Evolutionary conservation across 2,329 filamentous ascomycete genomes (phyloP), one percentile per base, ranked within the genome.

Genomic region (Alternaria triticimaculans): DNA sequence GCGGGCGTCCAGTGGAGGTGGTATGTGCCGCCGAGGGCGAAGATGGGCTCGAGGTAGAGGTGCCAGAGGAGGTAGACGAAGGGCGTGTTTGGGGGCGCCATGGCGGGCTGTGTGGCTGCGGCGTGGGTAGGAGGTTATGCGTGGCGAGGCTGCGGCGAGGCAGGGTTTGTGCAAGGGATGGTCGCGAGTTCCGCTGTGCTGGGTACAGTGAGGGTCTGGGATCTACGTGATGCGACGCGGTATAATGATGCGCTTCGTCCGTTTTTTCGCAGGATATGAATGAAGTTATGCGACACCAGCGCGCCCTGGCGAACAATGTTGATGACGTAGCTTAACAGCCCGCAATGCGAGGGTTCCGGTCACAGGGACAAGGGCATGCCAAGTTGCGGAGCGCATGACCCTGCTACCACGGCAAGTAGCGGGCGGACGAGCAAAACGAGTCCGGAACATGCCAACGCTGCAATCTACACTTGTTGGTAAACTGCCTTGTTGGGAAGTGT

Each of bases 21-120:
- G 74, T 83, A 82, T 49, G 85, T 83, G 37, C 87, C 87, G n/a
- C 82, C 77, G 11, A 87, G 77, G 44, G 86, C 84, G 51, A 83
- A 81, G 55, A 86, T 56, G 18, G 87, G 87, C 78, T 94, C 92
- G 73, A 94, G 82, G 73, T 89, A 84, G 67, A 94, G 87, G 82
- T 94, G 93, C 82, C 94, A 93, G 74, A 90, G 66, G 55, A 85
- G 85, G 81, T 94, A 94, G 14, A 90, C 87, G 50, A 70, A 49
- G 2, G 74, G 73, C 28, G 92, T 86, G 21, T 68, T 65, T 3
- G 63, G 69, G 7, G 67, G 69, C 6, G 66, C 60, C 68, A 72
- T 72, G 28, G 25, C 28, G 58, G 21, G 25, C 28, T 62, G 21
- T 37, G 46, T 26, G 50, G 14, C n/a, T 64, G 58, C 14, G 41